A percentile compares a stretch with the other conserved stretches of the same genome.
These are phyloP conservation scores for Neltuma alba DNA, from an alignment of 306 rosid genomes.

Conservation along the genomic window DNA sequence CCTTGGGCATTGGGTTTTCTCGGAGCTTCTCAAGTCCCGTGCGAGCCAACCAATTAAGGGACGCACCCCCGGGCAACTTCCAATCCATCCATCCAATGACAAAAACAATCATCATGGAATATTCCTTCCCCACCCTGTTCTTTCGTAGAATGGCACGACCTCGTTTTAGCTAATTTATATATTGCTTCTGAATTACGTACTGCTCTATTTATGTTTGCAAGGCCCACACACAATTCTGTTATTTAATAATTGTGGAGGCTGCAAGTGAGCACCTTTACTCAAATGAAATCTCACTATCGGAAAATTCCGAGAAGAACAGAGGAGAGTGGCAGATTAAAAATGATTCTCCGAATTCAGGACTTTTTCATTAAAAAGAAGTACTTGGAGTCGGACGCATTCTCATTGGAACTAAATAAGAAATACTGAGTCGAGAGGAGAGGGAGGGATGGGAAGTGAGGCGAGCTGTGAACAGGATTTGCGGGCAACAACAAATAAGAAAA, in stretches of 20 bases:
- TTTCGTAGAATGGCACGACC: slow-evolving; percentile 26
- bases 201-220: not conserved
- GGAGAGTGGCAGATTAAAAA: not conserved
- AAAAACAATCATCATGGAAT: not conserved
- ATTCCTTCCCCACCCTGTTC: not conserved
- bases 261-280: slow-evolving; percentile 5
- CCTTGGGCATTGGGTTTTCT: not conserved
- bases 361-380: not conserved
- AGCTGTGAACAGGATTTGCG: too few species aligned
- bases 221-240: not conserved
- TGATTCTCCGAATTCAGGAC: not conserved
- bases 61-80: not conserved
- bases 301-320: not conserved
- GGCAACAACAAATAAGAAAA: too few species aligned
- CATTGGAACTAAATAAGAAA: too few species aligned
- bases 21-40: not conserved
- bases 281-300: not conserved
- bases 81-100: not conserved
- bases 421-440: too few species aligned
- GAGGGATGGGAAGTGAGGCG: too few species aligned
- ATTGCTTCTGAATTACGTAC: not conserved
- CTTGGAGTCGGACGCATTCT: not conserved
- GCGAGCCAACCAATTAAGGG: not conserved
- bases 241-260: not conserved
- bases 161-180: not conserved